Conservation (phyloP, 2,329 filamentous ascomycete genomes). For the Sordariomycetes sp. region DNA sequence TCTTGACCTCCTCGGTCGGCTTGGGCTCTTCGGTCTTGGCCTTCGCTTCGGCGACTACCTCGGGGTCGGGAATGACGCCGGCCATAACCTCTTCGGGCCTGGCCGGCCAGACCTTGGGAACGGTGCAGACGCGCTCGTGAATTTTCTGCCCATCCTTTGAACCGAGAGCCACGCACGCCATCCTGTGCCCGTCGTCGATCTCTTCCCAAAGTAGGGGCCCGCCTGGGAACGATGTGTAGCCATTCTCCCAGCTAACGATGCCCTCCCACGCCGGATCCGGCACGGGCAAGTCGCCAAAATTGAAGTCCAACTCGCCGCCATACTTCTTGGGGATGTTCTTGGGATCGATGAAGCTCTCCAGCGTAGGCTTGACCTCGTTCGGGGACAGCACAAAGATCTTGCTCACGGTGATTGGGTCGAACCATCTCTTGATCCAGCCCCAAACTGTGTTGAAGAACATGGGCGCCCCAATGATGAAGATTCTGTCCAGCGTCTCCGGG, state of each 20-base stretch:
- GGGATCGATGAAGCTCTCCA: slow-evolving; percentile 73
- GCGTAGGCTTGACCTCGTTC: slow-evolving; percentile 64
- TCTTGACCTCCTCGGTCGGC: slow-evolving; percentile 12
- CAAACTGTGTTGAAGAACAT: slow-evolving; percentile 87
- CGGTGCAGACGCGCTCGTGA: slow-evolving; percentile 38
- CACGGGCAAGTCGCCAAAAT: slow-evolving; percentile 65
- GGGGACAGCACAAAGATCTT: slow-evolving; percentile 88
- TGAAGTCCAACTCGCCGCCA: slow-evolving; percentile 76
- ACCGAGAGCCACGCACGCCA: slow-evolving; percentile 47
- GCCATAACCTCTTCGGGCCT: slow-evolving; percentile 5
- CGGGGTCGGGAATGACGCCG: slow-evolving; percentile 2
- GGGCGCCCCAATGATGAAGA: slow-evolving; percentile 76
- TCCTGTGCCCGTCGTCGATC: slow-evolving; percentile 27
- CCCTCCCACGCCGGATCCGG: slow-evolving; percentile 55
- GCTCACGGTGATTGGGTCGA: slow-evolving; percentile 84
- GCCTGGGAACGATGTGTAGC: slow-evolving; percentile 40
- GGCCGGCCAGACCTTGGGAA: slow-evolving; percentile 32
- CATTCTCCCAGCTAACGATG: slow-evolving; percentile 41
- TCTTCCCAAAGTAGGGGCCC: slow-evolving; percentile 50
- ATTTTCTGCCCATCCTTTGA: slow-evolving; percentile 33
- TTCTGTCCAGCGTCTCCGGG: slow-evolving; percentile 71
- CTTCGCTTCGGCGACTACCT: not conserved
- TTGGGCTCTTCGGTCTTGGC: slow-evolving; percentile 9
- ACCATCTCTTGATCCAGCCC: slow-evolving; percentile 95
- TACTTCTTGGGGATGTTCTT: slow-evolving; percentile 83